Base-by-base conservation (phyloP, 352 stramenopile genomes). In the Pythium chondricola region DNA sequence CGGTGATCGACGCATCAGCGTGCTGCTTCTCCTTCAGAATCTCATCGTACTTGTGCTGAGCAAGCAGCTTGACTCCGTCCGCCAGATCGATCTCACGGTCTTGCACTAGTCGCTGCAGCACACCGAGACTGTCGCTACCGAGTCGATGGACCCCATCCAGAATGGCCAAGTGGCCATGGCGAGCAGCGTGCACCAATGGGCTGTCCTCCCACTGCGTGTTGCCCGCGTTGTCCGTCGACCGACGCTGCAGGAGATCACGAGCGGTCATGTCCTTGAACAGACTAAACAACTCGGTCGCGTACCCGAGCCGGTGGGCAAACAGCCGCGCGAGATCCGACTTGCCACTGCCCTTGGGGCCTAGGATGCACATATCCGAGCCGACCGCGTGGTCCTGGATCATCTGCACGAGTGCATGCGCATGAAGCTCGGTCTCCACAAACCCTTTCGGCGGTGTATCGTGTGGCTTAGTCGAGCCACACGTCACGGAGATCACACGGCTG, bases 111-210 rank as follows among this genome's bases (percentile, higher is more conserved):
- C 83, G 67, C 52, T 93, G 81, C 35, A 98, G 68, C 0, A 93
- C 82, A 4, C 78, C 73, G 6, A 98, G 69, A 22, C 86, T 95
- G 69, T 97, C 93, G 16, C 79, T 74, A 10, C 83, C 71, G 5
- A 98, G 68, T 11, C 93, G 95, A 46, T 98, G 89, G 7, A 98
- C 74, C 17, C 93, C 93, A 74, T 98, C 95, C 3, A 98, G 56
- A 33, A 98, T 78, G 0, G 78, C 76, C 3, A 95, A 54, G 44
- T 88, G 71, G 1, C 94, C 95, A 25, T 81, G 66, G 14, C 81
- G 55, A 40, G 92, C 91, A 6, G 94, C 92, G 50, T 86, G 72
- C 17, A 97, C 83, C 4, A 98, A 61, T 8, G 93, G 90, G 36
- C 88, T 97, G 43, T 97, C 76, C 56, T 92, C 80, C 95, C 95